A percentile compares a stretch with the other conserved stretches of the same genome.
Conservation (phyloP, 179 eudicot genomes). For the Corrigiola litoralis region DNA sequence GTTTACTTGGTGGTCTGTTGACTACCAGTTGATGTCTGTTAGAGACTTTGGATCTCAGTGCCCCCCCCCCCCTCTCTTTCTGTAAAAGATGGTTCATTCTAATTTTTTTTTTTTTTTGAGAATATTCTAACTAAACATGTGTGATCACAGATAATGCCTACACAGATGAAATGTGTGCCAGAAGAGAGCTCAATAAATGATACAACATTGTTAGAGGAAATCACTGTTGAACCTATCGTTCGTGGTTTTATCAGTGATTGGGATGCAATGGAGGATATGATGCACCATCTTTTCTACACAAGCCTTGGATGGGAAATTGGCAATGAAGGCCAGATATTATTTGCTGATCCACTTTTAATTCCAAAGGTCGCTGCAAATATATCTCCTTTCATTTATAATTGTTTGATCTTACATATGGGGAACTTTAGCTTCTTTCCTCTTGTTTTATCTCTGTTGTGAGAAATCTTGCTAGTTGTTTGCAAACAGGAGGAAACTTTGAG, state of each 20-base stretch:
- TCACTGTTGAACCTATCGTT: slow-evolving; percentile 73
- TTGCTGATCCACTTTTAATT: slow-evolving; percentile 88
- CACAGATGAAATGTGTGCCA: slow-evolving; percentile 84
- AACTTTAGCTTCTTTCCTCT: background rate
- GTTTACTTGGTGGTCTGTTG: background rate
- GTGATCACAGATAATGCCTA: slow-evolving; percentile 69
- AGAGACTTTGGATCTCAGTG: too few relatives aligned
- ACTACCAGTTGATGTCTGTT: background rate
- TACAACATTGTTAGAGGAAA: slow-evolving; percentile 35
- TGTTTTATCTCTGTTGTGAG: too few relatives aligned
- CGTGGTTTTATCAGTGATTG: slow-evolving; percentile 83
- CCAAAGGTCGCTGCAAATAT: slow-evolving; percentile 59
- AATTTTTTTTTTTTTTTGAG: too few relatives aligned
- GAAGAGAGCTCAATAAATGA: slow-evolving; percentile 51
- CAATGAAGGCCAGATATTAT: slow-evolving; percentile 91
- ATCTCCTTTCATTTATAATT: background rate
- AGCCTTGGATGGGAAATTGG: slow-evolving; percentile 97
- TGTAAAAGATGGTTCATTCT: too few relatives aligned
- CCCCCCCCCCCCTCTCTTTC: too few relatives aligned
- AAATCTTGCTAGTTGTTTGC: too few relatives aligned
- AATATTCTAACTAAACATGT: slow-evolving; percentile 10
- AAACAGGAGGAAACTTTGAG: too few relatives aligned
- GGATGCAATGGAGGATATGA: slow-evolving; percentile 97
- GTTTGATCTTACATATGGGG: background rate
- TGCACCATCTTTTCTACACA: slow-evolving; percentile 70